phyloP scores from a whole-genome alignment of 2,329 filamentous ascomycete genomes.

The Exserohilum rostratum region DNA sequence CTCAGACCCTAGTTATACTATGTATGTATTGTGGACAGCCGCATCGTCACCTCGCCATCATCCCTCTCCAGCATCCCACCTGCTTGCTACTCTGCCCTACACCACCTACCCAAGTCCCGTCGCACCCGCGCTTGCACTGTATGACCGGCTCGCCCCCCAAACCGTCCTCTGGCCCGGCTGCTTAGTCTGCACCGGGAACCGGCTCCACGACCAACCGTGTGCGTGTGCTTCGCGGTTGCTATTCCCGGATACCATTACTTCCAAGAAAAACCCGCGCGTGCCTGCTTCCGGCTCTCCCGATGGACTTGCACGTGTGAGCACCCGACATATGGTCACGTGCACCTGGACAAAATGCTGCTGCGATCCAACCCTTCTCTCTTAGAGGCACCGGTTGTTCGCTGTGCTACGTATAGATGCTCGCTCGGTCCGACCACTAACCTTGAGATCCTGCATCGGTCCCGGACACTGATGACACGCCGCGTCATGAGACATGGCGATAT shows the following conservation, averaged over 20 bases:
- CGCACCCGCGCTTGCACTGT: constrained; percentile 10
- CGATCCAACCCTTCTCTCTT: neutral
- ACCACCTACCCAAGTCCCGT: constrained; percentile 1
- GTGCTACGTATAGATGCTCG: too few species aligned
- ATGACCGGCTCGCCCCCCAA: constrained; percentile 13
- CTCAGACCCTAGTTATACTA: neutral
- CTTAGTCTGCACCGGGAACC: neutral
- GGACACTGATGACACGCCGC: too few species aligned
- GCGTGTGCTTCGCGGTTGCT: neutral
- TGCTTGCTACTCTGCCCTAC: neutral
- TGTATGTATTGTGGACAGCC: constrained; percentile 1
- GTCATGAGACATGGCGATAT: too few species aligned
- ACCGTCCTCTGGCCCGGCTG: constrained; percentile 1
- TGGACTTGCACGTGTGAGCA: neutral
- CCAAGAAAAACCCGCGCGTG: neutral
- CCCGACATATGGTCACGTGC: neutral
- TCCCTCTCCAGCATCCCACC: neutral
- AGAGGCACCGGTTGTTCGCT: too few species aligned
- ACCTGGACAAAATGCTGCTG: neutral
- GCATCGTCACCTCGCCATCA: constrained; percentile 8
- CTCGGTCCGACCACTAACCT: too few species aligned
- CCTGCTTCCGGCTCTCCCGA: constrained; percentile 1
- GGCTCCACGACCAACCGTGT: neutral
- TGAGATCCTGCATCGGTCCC: too few species aligned
- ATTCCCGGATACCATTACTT: neutral